Conservation (phyloP, 805 yeast genomes). For the Starmerella vaccinii region DNA sequence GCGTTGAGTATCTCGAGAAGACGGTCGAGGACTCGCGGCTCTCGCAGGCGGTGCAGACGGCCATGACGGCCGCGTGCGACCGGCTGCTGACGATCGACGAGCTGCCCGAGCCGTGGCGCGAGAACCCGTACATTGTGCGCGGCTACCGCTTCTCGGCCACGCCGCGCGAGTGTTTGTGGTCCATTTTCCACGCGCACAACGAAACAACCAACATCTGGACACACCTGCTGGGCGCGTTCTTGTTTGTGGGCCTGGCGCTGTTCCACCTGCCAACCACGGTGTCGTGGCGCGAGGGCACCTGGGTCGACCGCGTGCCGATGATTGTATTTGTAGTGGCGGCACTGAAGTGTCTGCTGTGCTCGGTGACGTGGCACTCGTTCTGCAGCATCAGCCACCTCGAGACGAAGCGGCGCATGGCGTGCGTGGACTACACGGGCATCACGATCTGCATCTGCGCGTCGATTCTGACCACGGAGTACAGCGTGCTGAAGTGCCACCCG, state of each 20-base stretch:
- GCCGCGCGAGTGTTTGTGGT: constrained; percentile 48
- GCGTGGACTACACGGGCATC: constrained; percentile 92
- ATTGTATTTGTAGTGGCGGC: constrained; percentile 62
- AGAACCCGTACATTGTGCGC: constrained; percentile 68
- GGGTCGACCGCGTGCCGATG: constrained; percentile 44
- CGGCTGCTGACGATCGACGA: constrained; percentile 69
- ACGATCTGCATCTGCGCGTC: constrained; percentile 84
- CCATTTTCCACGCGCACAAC: constrained; percentile 61
- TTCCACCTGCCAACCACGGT: constrained; percentile 55
- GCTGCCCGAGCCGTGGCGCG: constrained; percentile 87
- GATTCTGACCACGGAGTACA: constrained; percentile 74
- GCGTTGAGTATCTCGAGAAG: constrained; percentile 30
- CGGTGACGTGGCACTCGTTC: constrained; percentile 87
- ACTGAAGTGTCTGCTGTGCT: constrained; percentile 63
- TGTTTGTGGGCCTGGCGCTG: constrained; percentile 46
- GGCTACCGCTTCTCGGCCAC: constrained; percentile 77
- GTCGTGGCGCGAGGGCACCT: constrained; percentile 37
- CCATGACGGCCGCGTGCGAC: constrained; percentile 25
- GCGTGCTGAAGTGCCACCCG: constrained; percentile 57
- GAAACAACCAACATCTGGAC: constrained; percentile 93
- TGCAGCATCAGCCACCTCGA: constrained; percentile 57
- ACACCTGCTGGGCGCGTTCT: constrained; percentile 60
- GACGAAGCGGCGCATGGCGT: constrained; percentile 67
- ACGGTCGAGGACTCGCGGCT: constrained; percentile 29
- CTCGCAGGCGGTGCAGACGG: constrained; percentile 23